phyloP scores from a whole-genome alignment of 1,139 yeast species.

The Yamadazyma epiphylla region DNA sequence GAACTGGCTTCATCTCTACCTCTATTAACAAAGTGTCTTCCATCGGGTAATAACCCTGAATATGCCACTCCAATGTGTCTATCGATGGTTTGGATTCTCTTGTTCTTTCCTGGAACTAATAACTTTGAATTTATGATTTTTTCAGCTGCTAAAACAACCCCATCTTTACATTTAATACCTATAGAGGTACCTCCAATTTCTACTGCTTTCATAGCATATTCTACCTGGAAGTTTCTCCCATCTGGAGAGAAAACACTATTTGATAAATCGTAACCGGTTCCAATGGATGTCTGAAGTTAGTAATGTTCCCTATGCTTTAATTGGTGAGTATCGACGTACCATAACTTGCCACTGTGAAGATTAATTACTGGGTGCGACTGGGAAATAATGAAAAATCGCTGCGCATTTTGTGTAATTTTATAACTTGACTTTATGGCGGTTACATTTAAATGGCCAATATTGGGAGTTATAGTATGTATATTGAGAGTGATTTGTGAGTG shows the following conservation, averaged over 20 bases:
- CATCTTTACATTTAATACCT: constrained; percentile 90
- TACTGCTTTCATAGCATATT: constrained; percentile 95
- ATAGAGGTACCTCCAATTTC: constrained; percentile 96
- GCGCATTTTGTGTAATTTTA: too few species aligned
- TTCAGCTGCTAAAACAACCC: constrained; percentile 94
- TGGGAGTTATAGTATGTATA: constrained; percentile 47
- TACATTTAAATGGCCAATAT: constrained; percentile 48
- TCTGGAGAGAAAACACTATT: constrained; percentile 85
- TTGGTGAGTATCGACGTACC: too few species aligned
- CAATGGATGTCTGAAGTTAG: constrained; percentile 93
- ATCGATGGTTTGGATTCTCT: constrained; percentile 88
- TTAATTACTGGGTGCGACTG: too few species aligned
- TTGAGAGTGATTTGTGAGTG: background rate
- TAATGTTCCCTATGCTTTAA: too few species aligned
- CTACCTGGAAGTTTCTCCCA: constrained; percentile 98
- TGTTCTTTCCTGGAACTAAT: constrained; percentile 84
- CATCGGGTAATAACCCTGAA: constrained; percentile 95
- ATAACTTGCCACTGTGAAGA: too few species aligned
- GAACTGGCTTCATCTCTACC: constrained; percentile 90
- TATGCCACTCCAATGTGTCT: constrained; percentile 92
- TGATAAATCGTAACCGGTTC: constrained; percentile 95
- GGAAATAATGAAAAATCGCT: too few species aligned
- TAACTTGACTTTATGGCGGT: constrained; percentile 24
- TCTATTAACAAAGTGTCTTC: constrained; percentile 86
- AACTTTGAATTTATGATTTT: constrained; percentile 84